Base-by-base conservation (phyloP, 352 stramenopile species). In the Phytopythium ostracodes region DNA sequence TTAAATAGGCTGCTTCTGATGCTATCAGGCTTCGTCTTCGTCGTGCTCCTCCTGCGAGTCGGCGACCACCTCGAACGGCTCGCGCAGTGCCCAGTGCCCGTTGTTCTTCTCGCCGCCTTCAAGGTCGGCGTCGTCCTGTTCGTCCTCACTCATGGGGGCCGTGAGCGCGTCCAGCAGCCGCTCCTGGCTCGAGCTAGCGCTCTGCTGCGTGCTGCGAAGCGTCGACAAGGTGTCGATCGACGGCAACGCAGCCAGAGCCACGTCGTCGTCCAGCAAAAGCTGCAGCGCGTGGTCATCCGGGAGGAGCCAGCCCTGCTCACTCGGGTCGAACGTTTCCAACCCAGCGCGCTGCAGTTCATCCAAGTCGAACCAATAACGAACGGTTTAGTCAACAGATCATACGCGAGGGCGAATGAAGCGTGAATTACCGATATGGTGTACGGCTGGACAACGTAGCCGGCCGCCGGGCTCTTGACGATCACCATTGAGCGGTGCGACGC, bases 41-140 rank as follows among this genome's bases (percentile, higher is more conserved):
- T 78, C 65, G n/a, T n/a, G n/a, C 60, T 87, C 76, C 60, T 87
- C 76, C 59, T 88, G 81, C 11, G 80, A 88, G 58, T 88, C 76
- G 18, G 75, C 75, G 4, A 89, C 78, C 42, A 88, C 67, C 20
- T 89, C 80, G 38, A 83, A 83, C 58, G 67, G 67, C n/a, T 62
- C 71, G 27, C 18, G 57, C 17, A 65, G 59, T 6, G 56, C 56
- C 43, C 62, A 52, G 20, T 38, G 24, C 35, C 22, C n/a, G 11
- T 7, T n/a, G 46, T 67, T 56, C 51, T 67, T 52, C n/a, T n/a
- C n/a, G n/a, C n/a, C n/a, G 10, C 18, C 50, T 53, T 68, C 38
- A 15, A n/a, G n/a, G n/a, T n/a, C n/a, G n/a, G n/a, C n/a, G n/a
- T n/a, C n/a, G n/a, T 66, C 42, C 44, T 58, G 31, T 7, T 65